Percentiles rank a stretch among this genome's conserved stretches.
Conservation (phyloP, 768 basidiomycete genomes). For the Auricularia sp. region DNA sequence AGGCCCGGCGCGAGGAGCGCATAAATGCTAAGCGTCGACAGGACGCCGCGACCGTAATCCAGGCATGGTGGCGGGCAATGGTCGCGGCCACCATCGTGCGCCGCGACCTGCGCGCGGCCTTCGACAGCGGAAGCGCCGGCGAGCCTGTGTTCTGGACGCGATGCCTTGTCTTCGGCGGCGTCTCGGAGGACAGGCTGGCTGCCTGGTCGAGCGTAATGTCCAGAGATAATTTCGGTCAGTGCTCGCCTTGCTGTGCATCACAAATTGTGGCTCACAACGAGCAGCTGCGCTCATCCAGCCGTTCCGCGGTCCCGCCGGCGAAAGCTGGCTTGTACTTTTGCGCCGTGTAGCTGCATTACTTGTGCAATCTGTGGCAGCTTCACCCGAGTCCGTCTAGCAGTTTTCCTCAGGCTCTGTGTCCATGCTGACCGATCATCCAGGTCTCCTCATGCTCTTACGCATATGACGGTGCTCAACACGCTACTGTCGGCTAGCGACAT, state of each 20-base stretch:
- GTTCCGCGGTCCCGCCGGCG: conserved; percentile 26
- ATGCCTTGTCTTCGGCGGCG: conserved; percentile 54
- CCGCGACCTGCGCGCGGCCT: conserved; percentile 35
- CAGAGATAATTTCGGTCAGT: neutral
- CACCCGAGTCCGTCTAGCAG: conserved; percentile 36
- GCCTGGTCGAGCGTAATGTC: conserved; percentile 22
- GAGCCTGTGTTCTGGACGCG: conserved; percentile 31
- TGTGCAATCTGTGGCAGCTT: conserved; percentile 39
- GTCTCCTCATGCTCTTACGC: conserved; percentile 33
- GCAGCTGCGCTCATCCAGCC: conserved; percentile 34
- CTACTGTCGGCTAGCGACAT: conserved; percentile 27
- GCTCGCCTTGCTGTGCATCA: neutral
- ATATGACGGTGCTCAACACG: conserved; percentile 42
- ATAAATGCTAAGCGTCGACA: conserved; percentile 42
- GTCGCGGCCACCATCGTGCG: conserved; percentile 32
- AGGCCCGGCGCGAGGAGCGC: conserved; percentile 49
- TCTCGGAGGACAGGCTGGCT: conserved; percentile 23
- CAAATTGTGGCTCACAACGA: neutral
- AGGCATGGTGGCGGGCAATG: conserved; percentile 60
- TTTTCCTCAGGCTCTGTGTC: neutral
- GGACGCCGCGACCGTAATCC: conserved; percentile 52
- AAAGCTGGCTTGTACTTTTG: conserved; percentile 56
- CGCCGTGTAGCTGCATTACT: conserved; percentile 39
- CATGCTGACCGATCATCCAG: conserved; percentile 23
- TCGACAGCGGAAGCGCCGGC: conserved; percentile 25